Evolutionary conservation across 2,329 filamentous ascomycete genomes (phyloP).

Genomic region (Thelonectria olida): DNA sequence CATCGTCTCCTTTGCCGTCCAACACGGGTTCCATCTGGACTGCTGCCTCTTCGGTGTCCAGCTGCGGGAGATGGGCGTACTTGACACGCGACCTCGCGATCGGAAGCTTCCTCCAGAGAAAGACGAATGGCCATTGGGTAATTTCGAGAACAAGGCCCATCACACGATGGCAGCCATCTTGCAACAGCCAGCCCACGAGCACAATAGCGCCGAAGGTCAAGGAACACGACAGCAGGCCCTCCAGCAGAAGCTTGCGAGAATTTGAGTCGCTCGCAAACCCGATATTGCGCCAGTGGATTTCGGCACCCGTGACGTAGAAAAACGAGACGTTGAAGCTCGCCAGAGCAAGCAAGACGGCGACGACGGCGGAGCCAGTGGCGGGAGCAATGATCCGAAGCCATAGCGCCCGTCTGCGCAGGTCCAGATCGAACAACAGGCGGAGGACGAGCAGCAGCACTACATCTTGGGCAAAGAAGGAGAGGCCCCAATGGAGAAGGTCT

Average conservation of each 20-base stretch:
- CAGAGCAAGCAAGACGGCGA: not conserved
- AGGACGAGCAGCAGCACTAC: slow-evolving; percentile 30
- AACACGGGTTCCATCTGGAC: not conserved
- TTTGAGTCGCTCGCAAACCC: slow-evolving; percentile 43
- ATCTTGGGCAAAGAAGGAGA: slow-evolving; percentile 40
- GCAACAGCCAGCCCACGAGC: slow-evolving; percentile 36
- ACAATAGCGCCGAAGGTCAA: slow-evolving; percentile 29
- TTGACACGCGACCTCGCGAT: not conserved
- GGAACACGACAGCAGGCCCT: slow-evolving; percentile 41
- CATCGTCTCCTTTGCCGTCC: not conserved
- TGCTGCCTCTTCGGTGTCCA: slow-evolving; percentile 30
- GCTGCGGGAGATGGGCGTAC: slow-evolving; percentile 37
- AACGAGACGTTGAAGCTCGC: slow-evolving; percentile 39
- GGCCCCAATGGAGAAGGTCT: slow-evolving; percentile 32
- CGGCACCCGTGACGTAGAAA: slow-evolving; percentile 44
- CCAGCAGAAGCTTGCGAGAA: slow-evolving; percentile 42
- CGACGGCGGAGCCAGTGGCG: not conserved
- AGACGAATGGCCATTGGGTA: slow-evolving; percentile 35
- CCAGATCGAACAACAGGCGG: slow-evolving; percentile 26
- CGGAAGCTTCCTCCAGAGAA: slow-evolving; percentile 1
- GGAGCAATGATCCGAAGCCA: slow-evolving; percentile 7
- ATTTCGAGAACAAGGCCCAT: slow-evolving; percentile 38
- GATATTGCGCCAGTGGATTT: slow-evolving; percentile 48
- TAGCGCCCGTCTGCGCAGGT: not conserved
- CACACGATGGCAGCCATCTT: slow-evolving; percentile 33